phyloP scores from a whole-genome alignment of 2,329 filamentous ascomycete species.

The Penicillium rolfsii region DNA sequence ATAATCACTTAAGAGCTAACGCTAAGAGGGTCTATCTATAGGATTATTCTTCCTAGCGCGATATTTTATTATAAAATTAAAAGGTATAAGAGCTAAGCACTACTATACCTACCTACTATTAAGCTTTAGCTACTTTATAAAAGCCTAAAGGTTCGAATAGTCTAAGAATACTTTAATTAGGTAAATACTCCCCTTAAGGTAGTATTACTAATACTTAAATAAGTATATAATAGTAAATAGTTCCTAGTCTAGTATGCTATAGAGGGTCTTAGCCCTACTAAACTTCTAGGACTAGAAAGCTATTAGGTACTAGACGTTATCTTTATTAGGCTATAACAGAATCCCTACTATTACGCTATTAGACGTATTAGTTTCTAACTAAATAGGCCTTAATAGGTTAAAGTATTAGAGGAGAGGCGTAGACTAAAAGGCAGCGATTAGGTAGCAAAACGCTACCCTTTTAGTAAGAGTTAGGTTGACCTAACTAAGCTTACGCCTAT shows the following conservation, averaged over 20 bases:
- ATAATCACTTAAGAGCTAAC: too few species aligned
- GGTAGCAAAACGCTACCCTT: background rate
- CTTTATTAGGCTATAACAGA: background rate
- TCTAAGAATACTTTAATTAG: too few species aligned
- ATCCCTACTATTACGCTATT: background rate
- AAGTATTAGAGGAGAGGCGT: background rate
- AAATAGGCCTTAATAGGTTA: background rate
- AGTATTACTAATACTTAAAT: background rate
- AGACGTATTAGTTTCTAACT: background rate
- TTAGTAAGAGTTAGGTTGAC: background rate
- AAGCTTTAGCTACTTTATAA: too few species aligned
- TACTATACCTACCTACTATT: too few species aligned
- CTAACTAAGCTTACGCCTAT: background rate
- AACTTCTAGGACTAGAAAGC: background rate
- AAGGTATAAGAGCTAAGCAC: too few species aligned
- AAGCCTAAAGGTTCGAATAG: too few species aligned
- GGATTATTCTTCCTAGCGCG: too few species aligned
- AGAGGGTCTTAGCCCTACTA: background rate
- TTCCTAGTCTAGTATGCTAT: background rate
- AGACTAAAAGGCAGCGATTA: background rate
- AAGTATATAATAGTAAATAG: background rate
- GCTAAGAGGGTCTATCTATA: too few species aligned
- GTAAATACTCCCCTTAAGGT: background rate
- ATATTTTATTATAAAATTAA: too few species aligned
- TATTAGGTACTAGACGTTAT: background rate